These are phyloP conservation scores for Lagenaria siceraria DNA, from an alignment of 306 rosid species.

Conservation along the genomic window DNA sequence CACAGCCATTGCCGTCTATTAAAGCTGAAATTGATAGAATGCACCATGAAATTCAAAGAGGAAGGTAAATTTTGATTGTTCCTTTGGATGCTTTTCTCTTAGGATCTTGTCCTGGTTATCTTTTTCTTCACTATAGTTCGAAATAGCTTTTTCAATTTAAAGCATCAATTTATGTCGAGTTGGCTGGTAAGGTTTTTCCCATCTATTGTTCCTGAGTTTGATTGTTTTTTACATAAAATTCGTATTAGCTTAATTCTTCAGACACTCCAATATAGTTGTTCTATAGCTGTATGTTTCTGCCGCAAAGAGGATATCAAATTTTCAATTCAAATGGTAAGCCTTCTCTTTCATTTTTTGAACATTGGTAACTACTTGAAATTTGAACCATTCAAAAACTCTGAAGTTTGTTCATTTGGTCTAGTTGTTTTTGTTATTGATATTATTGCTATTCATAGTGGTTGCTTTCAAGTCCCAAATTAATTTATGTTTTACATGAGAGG, in stretches of 20 bases:
- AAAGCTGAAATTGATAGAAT: slow-evolving; percentile 43
- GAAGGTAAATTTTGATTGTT: slow-evolving; percentile 41
- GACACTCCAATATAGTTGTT: neutral
- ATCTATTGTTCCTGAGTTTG: neutral
- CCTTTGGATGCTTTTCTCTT: neutral
- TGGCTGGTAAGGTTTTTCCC: neutral
- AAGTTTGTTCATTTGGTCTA: neutral
- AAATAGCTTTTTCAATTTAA: neutral
- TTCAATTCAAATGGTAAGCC: neutral
- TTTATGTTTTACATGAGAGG: neutral
- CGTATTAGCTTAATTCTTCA: neutral
- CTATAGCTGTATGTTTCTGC: neutral
- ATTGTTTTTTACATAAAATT: neutral
- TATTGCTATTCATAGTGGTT: neutral
- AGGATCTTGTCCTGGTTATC: neutral
- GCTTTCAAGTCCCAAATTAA: neutral
- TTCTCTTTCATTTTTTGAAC: neutral
- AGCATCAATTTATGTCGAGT: neutral
- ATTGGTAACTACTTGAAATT: neutral
- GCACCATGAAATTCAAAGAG: slow-evolving; percentile 54
- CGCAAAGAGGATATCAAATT: neutral
- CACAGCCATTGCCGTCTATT: slow-evolving; percentile 25
- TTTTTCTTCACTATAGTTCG: neutral
- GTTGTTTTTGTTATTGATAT: neutral
- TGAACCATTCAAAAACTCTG: neutral